These are phyloP conservation scores for Colletotrichum sojae DNA, from an alignment of 2,329 filamentous ascomycete species.

Conservation along the genomic window DNA sequence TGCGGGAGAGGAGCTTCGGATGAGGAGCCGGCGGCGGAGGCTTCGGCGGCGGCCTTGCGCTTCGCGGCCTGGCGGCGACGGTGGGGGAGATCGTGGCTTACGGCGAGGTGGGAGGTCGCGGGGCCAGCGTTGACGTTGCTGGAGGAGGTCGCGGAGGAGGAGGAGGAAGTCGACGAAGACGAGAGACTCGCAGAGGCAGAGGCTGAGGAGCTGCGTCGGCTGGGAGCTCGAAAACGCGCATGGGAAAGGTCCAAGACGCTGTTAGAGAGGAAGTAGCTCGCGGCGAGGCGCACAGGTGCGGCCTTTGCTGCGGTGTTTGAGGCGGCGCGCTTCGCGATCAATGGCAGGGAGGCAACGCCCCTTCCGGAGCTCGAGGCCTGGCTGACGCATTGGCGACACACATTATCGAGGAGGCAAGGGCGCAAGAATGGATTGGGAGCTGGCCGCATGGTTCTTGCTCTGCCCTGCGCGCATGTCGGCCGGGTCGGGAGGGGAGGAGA, in stretches of 20 bases:
- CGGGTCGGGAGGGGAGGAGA: background rate
- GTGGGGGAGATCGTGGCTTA: slow-evolving; percentile 39
- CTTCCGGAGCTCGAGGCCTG: slow-evolving; percentile 15
- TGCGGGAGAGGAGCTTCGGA: slow-evolving; percentile 56
- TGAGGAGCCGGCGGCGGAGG: slow-evolving; percentile 3
- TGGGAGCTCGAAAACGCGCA: slow-evolving; percentile 11
- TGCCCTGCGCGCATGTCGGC: slow-evolving; percentile 40
- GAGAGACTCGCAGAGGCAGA: slow-evolving; percentile 22
- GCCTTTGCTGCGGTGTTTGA: slow-evolving; percentile 36
- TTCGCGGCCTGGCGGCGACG: slow-evolving; percentile 40
- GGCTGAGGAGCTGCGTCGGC: slow-evolving; percentile 30
- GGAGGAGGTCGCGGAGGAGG: slow-evolving; percentile 18
- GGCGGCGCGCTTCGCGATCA: slow-evolving; percentile 19
- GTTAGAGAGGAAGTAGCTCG: slow-evolving; percentile 43
- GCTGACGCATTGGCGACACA: slow-evolving; percentile 37
- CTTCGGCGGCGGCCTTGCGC: slow-evolving; percentile 37
- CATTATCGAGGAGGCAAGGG: slow-evolving; percentile 35
- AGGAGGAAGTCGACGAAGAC: background rate
- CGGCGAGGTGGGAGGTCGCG: slow-evolving; percentile 21
- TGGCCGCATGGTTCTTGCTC: slow-evolving; percentile 40
- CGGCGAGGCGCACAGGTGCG: slow-evolving; percentile 36
- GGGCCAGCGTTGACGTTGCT: slow-evolving; percentile 10
- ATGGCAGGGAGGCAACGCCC: slow-evolving; percentile 6
- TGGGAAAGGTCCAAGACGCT: slow-evolving; percentile 34
- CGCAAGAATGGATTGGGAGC: slow-evolving; percentile 37